phyloP scores from a whole-genome alignment of 306 rosid genomes.

The Acmispon strigosus region DNA sequence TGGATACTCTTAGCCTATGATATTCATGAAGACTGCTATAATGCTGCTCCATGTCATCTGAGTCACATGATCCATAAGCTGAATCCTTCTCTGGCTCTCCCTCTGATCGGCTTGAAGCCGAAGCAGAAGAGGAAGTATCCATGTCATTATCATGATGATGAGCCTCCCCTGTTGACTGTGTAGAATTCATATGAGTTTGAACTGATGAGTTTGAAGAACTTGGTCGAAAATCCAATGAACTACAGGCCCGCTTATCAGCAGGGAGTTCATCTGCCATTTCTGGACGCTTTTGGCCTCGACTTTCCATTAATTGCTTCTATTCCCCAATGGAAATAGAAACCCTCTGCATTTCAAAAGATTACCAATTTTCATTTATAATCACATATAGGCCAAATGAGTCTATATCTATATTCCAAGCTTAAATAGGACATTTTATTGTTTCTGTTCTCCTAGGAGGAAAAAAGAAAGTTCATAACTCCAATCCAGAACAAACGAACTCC shows the following conservation, averaged over 20 bases:
- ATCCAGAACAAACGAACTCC: slow-evolving; percentile 12
- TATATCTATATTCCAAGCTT: not conserved
- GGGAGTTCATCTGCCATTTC: slow-evolving; percentile 80
- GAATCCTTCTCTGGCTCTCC: slow-evolving; percentile 85
- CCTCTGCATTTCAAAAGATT: slow-evolving; percentile 32
- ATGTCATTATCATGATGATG: slow-evolving; percentile 71
- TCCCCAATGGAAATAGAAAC: slow-evolving; percentile 22
- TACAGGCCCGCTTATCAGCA: slow-evolving; percentile 86
- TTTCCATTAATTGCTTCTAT: slow-evolving; percentile 52
- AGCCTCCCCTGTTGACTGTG: slow-evolving; percentile 38
- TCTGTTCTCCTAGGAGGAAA: not conserved
- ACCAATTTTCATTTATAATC: slow-evolving; percentile 13
- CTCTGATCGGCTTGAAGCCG: slow-evolving; percentile 76
- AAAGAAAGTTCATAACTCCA: slow-evolving; percentile 16
- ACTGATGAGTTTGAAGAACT: slow-evolving; percentile 71
- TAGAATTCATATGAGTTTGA: slow-evolving; percentile 47
- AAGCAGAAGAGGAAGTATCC: slow-evolving; percentile 91
- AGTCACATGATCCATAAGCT: slow-evolving; percentile 87
- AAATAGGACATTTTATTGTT: not conserved
- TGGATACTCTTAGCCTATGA: slow-evolving; percentile 62
- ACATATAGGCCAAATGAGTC: not conserved
- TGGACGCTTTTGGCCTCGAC: slow-evolving; percentile 83
- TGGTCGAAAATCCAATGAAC: slow-evolving; percentile 79
- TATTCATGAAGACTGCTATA: slow-evolving; percentile 53
- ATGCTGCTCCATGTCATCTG: slow-evolving; percentile 77